phyloP scores from a whole-genome alignment of 306 rosid genomes.

The Coriaria nepalensis region DNA sequence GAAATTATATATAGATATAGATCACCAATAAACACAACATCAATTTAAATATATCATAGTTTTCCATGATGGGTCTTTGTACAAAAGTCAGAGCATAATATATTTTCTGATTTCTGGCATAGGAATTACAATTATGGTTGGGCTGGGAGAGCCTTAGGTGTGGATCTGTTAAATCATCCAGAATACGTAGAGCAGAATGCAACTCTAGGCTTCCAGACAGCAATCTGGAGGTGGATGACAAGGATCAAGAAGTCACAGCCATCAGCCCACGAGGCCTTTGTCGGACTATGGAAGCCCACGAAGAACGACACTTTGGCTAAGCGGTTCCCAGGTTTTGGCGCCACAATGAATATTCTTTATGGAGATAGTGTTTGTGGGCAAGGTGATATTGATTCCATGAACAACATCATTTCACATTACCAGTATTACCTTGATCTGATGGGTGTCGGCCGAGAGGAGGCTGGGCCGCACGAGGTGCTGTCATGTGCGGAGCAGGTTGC shows the following conservation, averaged over 20 bases:
- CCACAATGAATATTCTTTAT: constrained; percentile 86
- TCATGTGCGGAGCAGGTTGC: constrained; percentile 62
- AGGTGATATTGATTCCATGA: constrained; percentile 75
- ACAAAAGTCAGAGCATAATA: background rate
- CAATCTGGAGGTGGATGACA: constrained; percentile 82
- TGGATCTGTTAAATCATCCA: constrained; percentile 64
- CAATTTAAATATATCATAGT: too few relatives aligned
- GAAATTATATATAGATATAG: too few relatives aligned
- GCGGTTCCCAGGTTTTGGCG: constrained; percentile 74
- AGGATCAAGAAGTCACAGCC: constrained; percentile 70
- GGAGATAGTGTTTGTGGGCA: constrained; percentile 66
- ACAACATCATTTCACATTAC: constrained; percentile 66
- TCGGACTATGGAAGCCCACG: constrained; percentile 92
- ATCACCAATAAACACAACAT: too few relatives aligned
- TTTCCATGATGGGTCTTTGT: too few relatives aligned
- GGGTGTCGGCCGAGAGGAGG: constrained; percentile 59
- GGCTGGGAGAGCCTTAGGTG: constrained; percentile 56
- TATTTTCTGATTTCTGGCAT: constrained; percentile 11
- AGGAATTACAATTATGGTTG: constrained; percentile 95
- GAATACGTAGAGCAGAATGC: constrained; percentile 95
- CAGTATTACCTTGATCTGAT: constrained; percentile 63
- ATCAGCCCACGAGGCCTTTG: constrained; percentile 65
- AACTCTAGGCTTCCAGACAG: constrained; percentile 86
- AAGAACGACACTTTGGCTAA: constrained; percentile 68
- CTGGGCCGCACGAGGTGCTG: constrained; percentile 52